A percentile compares a stretch with the other conserved stretches of the same genome.
Conservation (phyloP, 306 rosid species). For the Arachis stenosperma region DNA sequence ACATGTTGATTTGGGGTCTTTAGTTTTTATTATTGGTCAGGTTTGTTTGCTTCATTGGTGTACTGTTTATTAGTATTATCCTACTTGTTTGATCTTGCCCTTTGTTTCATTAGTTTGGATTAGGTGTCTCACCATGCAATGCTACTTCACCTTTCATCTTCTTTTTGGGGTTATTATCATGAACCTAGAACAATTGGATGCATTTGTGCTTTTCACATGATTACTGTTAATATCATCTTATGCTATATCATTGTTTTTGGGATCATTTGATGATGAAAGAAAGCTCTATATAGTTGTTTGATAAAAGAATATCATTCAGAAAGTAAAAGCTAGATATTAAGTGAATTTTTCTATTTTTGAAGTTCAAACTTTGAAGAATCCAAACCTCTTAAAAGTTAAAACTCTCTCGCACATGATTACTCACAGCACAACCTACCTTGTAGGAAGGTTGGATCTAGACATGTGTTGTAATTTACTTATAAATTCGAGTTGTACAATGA, state of each 20-base stretch:
- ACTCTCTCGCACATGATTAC: too few species aligned
- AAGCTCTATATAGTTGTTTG: background rate
- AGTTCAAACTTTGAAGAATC: too few species aligned
- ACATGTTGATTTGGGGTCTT: constrained; percentile 57
- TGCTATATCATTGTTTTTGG: constrained; percentile 31
- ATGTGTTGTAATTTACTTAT: background rate
- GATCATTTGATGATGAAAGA: constrained; percentile 15
- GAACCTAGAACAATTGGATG: constrained; percentile 59
- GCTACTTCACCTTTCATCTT: constrained; percentile 42
- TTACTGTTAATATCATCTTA: constrained; percentile 47
- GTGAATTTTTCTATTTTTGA: too few species aligned
- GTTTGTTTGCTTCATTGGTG: constrained; percentile 63
- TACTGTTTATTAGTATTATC: constrained; percentile 52
- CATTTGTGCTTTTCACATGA: constrained; percentile 48
- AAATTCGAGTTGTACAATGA: background rate
- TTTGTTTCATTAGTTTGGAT: constrained; percentile 53
- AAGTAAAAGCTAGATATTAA: too few species aligned
- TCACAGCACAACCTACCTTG: too few species aligned
- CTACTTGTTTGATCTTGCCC: constrained; percentile 60
- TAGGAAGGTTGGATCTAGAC: background rate
- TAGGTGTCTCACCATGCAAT: constrained; percentile 53
- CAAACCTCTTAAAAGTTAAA: too few species aligned
- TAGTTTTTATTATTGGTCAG: constrained; percentile 65
- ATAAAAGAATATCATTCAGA: too few species aligned
- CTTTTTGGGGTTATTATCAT: constrained; percentile 36